These are phyloP conservation scores for Polyplosphaeria fusca DNA, from an alignment of 495 filamentous ascomycete genomes.

Conservation along the genomic window DNA sequence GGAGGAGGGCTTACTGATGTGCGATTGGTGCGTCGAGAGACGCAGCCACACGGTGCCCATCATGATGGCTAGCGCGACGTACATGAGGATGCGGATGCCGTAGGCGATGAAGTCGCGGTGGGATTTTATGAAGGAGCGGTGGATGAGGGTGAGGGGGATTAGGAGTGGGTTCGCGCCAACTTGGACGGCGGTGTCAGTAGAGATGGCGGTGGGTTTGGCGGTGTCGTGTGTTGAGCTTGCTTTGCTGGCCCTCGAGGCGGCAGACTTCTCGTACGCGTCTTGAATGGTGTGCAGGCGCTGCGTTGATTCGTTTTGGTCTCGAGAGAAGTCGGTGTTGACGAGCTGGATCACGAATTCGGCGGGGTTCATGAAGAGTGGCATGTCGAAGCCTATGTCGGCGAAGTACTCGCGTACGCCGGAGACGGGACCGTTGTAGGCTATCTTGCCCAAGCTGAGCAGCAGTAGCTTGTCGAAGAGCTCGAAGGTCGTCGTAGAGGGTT, in stretches of 20 bases:
- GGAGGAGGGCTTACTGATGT: no score
- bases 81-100: slow-evolving; percentile 79
- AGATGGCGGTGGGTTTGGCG: not conserved
- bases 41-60: slow-evolving; percentile 85
- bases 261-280: slow-evolving; percentile 44
- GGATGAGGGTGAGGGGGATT: slow-evolving; percentile 56
- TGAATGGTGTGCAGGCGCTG: slow-evolving; percentile 46
- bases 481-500: slow-evolving; percentile 74
- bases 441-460: slow-evolving; percentile 64
- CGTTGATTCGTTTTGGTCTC: slow-evolving; percentile 44
- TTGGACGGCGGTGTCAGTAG: slow-evolving; percentile 7
- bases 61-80: slow-evolving; percentile 77
- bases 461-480: slow-evolving; percentile 74
- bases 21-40: slow-evolving; percentile 57
- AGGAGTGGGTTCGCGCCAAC: slow-evolving; percentile 35
- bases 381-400: slow-evolving; percentile 50
- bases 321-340: slow-evolving; percentile 69
- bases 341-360: slow-evolving; percentile 74
- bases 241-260: slow-evolving; percentile 16
- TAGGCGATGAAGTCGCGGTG: slow-evolving; percentile 80
- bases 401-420: slow-evolving; percentile 56
- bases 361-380: slow-evolving; percentile 69
- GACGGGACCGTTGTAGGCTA: slow-evolving; percentile 66
- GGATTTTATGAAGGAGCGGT: slow-evolving; percentile 73
- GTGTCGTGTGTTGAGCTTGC: not conserved